phyloP scores from a whole-genome alignment of 2,329 filamentous ascomycete species.

The Sclerotiophoma versabilis region DNA sequence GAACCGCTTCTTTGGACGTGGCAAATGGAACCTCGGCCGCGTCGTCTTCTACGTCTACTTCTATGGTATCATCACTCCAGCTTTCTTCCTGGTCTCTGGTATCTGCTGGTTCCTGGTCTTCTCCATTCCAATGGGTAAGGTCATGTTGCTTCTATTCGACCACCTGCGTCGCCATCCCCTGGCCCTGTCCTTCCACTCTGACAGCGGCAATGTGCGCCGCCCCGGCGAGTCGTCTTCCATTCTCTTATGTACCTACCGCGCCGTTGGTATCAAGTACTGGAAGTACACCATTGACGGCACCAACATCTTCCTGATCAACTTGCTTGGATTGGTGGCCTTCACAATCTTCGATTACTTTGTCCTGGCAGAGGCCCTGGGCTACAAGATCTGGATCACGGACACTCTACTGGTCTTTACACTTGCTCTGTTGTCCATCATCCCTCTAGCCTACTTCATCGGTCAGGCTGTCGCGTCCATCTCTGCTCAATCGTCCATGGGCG shows the following conservation, averaged over 20 bases:
- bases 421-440: constrained; percentile 89
- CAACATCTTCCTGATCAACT: constrained; percentile 98
- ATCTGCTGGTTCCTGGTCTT: constrained; percentile 98
- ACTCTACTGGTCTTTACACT: constrained; percentile 86
- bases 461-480: constrained; percentile 98
- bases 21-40: constrained; percentile 92
- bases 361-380: constrained; percentile 70
- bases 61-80: constrained; percentile 88
- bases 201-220: constrained; percentile 75
- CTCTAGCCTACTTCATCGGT: constrained; percentile 96
- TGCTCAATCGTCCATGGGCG: constrained; percentile 96
- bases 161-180: constrained; percentile 92
- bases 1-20: constrained; percentile 89
- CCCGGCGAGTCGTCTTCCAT: constrained; percentile 81
- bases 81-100: constrained; percentile 82
- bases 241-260: constrained; percentile 94
- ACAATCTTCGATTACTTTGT: constrained; percentile 93
- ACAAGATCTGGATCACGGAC: constrained; percentile 78
- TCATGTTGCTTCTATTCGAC: constrained; percentile 86
- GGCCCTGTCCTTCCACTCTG: constrained; percentile 90
- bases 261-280: constrained; percentile 95
- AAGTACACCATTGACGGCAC: constrained; percentile 99
- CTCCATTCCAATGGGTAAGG: constrained; percentile 97
- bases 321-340: constrained; percentile 91
- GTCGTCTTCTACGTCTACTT: constrained; percentile 97